These are phyloP conservation scores for Brettanomyces sp. DNA, from an alignment of 805 yeast genomes.

Conservation along the genomic window DNA sequence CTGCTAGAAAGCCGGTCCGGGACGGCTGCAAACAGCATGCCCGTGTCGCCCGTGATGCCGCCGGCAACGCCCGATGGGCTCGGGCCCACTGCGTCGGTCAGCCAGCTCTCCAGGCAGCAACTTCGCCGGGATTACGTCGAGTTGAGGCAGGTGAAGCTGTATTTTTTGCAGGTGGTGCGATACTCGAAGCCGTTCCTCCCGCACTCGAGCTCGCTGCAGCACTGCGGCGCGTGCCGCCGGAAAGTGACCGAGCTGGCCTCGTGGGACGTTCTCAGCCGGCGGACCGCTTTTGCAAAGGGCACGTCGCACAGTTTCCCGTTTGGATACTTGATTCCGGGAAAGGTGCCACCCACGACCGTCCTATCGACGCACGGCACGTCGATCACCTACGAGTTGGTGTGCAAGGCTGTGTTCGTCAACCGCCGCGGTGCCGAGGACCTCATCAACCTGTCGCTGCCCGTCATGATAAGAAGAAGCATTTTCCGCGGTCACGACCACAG, in stretches of 20 bases:
- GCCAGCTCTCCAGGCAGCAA: slow-evolving; percentile 11
- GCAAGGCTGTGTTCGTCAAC: slow-evolving; percentile 38
- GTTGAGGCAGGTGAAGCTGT: slow-evolving; percentile 50
- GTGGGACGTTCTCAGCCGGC: slow-evolving; percentile 73
- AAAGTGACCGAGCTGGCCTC: slow-evolving; percentile 58
- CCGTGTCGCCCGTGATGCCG: neutral
- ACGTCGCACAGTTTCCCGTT: slow-evolving; percentile 80
- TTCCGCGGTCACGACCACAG: slow-evolving; percentile 76
- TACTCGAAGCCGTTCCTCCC: slow-evolving; percentile 61
- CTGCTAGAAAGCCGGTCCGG: neutral
- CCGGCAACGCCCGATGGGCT: slow-evolving; percentile 3
- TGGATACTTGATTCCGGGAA: slow-evolving; percentile 80
- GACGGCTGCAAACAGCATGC: neutral
- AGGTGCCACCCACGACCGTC: slow-evolving; percentile 72
- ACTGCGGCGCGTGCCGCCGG: slow-evolving; percentile 51
- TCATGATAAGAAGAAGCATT: slow-evolving; percentile 69
- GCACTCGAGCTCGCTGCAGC: slow-evolving; percentile 35
- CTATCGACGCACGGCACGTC: slow-evolving; percentile 43
- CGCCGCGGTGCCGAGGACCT: slow-evolving; percentile 25
- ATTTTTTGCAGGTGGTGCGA: slow-evolving; percentile 62
- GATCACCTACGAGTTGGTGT: slow-evolving; percentile 70
- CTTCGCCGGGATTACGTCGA: slow-evolving; percentile 33
- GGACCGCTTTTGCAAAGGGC: slow-evolving; percentile 53
- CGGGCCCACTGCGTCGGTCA: slow-evolving; percentile 17
- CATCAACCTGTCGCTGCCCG: slow-evolving; percentile 46